Percentiles rank a stretch among this genome's conserved stretches.
Evolutionary conservation across 2,329 filamentous ascomycete genomes (phyloP).

Genomic region (Paecilomyces variotii): DNA sequence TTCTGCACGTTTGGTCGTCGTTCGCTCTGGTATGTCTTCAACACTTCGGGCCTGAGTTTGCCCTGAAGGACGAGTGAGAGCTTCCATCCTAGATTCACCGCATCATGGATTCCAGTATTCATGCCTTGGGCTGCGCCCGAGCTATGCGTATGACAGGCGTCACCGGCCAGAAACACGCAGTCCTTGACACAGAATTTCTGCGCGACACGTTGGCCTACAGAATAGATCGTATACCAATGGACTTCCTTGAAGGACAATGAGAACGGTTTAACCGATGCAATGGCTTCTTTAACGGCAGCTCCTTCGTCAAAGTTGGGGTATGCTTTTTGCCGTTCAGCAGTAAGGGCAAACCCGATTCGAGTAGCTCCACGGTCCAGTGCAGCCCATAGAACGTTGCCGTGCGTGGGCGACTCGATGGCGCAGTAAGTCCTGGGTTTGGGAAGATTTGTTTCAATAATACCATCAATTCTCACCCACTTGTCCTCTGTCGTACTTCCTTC

Average conservation of each 20-base stretch:
- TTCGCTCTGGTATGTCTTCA: conserved; percentile 22
- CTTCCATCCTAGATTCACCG: conserved; percentile 48
- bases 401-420: conserved; percentile 12
- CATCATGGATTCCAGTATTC: conserved; percentile 46
- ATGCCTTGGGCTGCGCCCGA: conserved; percentile 48
- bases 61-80: conserved; percentile 35
- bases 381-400: conserved; percentile 24
- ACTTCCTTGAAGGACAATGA: conserved; percentile 13
- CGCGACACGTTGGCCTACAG: conserved; percentile 32
- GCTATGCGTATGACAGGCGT: conserved; percentile 46
- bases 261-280: conserved; percentile 12
- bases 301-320: conserved; percentile 9
- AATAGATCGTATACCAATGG: conserved; percentile 29
- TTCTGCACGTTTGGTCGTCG: conserved; percentile 20
- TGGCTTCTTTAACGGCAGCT: conserved; percentile 12
- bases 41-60: conserved; percentile 10
- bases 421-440: conserved; percentile 13
- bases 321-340: conserved; percentile 9
- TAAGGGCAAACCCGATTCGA: conserved; percentile 13
- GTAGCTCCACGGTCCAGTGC: conserved; percentile 15
- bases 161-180: conserved; percentile 35
- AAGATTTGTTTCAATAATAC: conserved; percentile 20
- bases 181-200: conserved; percentile 32
- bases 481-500: conserved; percentile 29
- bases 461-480: conserved; percentile 15